Percentiles rank a stretch among this genome's conserved stretches.
Conservation (phyloP, 768 basidiomycete species). For the Brasilioporus rufonigricans region DNA sequence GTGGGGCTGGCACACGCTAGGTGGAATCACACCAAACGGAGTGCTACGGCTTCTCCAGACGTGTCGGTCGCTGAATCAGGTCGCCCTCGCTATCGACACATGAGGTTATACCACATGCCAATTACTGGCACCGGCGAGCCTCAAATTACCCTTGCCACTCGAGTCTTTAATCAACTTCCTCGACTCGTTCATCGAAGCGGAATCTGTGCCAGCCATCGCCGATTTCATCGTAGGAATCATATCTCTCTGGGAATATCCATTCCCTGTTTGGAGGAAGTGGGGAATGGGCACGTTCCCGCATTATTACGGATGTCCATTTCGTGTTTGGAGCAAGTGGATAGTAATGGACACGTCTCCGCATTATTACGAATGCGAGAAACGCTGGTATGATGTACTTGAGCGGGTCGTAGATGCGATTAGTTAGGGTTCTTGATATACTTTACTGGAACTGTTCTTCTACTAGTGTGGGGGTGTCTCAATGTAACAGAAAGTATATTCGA, state of each 20-base stretch:
- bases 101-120: background rate
- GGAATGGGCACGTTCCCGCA: background rate
- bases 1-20: background rate
- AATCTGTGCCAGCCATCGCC: background rate
- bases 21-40: background rate
- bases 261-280: background rate
- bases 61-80: background rate
- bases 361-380: background rate
- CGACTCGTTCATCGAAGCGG: background rate
- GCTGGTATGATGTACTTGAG: background rate
- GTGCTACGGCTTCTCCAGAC: background rate
- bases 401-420: no score
- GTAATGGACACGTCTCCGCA: no score
- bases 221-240: background rate
- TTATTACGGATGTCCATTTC: no score
- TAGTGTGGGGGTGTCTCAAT: no score
- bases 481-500: no score
- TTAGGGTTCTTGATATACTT: no score
- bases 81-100: background rate
- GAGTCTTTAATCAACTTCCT: background rate
- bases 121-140: background rate
- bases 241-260: no score
- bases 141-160: background rate
- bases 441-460: no score
- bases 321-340: no score